Conservation (phyloP, 1,284 basidiomycete species). For the Trichosporon coremiiforme region DNA sequence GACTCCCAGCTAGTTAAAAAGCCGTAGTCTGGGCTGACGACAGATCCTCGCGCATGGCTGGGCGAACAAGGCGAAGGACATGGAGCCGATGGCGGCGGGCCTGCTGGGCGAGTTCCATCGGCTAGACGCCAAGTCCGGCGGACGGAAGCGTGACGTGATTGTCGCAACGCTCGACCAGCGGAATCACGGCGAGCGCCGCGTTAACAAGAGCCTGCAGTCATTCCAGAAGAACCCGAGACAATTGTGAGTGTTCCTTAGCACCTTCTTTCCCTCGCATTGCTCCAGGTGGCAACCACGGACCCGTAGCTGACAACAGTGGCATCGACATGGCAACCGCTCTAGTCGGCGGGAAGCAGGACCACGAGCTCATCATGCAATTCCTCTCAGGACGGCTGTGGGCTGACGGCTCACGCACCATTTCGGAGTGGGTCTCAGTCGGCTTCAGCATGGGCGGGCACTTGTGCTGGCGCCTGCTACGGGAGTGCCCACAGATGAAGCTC, state of each 20-base stretch:
- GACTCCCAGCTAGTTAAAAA: no score
- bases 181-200: conserved; percentile 65
- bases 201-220: conserved; percentile 61
- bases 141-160: conserved; percentile 42
- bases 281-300: no score
- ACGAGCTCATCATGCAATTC: conserved; percentile 79
- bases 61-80: conserved; percentile 30
- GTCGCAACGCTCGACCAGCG: conserved; percentile 64
- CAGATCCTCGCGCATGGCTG: conserved; percentile 30
- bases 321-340: conserved; percentile 21
- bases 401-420: conserved; percentile 64
- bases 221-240: conserved; percentile 69
- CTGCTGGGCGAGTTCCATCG: conserved; percentile 40
- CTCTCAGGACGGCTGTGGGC: conserved; percentile 78
- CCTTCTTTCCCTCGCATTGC: no score
- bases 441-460: conserved; percentile 58
- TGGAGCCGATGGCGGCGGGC: conserved; percentile 45
- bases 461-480: conserved; percentile 26
- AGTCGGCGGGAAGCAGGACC: conserved; percentile 58
- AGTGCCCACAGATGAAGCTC: conserved; percentile 57
- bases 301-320: conserved; percentile 12
- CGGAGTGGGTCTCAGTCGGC: conserved; percentile 65
- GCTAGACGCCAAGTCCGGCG: conserved; percentile 20
- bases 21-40: neutral
- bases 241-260: no score